Percentiles rank a stretch among this genome's conserved stretches.
phyloP scores from a whole-genome alignment of 2,329 filamentous ascomycete species.

The Didymella pomorum region DNA sequence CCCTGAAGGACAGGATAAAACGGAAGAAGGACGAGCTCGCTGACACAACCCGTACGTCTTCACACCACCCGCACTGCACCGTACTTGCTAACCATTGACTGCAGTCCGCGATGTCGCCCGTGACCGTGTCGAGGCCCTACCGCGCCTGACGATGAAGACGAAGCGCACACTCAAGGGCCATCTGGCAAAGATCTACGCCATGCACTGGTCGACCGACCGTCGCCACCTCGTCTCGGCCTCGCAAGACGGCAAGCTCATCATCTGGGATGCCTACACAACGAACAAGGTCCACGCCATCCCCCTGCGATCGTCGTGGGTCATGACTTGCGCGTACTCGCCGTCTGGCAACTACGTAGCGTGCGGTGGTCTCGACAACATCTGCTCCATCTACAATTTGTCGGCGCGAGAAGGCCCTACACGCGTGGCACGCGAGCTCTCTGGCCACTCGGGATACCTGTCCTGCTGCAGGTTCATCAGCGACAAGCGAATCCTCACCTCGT shows the following conservation, averaged over 20 bases:
- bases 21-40: conserved; percentile 99
- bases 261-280: conserved; percentile 99
- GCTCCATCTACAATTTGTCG: conserved; percentile 99
- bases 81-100: conserved; percentile 37
- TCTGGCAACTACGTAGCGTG: conserved; percentile 98
- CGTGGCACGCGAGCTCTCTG: conserved; percentile 92
- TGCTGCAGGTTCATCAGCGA: conserved; percentile 99
- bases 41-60: conserved; percentile 88
- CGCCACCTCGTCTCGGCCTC: conserved; percentile 97
- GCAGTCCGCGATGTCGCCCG: conserved; percentile 91
- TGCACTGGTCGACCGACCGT: conserved; percentile 99
- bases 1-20: conserved; percentile 98
- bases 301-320: conserved; percentile 97
- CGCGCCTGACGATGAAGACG: conserved; percentile 95
- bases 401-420: conserved; percentile 96
- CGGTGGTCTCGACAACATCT: conserved; percentile 98
- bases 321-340: conserved; percentile 99
- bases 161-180: conserved; percentile 97
- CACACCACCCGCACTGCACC: background rate
- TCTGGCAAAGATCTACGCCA: conserved; percentile 98
- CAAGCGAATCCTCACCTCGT: conserved; percentile 95
- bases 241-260: conserved; percentile 98
- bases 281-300: conserved; percentile 99
- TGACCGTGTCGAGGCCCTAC: conserved; percentile 89
- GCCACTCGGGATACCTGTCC: conserved; percentile 95